Base-by-base conservation (phyloP, 495 filamentous ascomycete genomes). In the Amphirosellinia nigrospora region DNA sequence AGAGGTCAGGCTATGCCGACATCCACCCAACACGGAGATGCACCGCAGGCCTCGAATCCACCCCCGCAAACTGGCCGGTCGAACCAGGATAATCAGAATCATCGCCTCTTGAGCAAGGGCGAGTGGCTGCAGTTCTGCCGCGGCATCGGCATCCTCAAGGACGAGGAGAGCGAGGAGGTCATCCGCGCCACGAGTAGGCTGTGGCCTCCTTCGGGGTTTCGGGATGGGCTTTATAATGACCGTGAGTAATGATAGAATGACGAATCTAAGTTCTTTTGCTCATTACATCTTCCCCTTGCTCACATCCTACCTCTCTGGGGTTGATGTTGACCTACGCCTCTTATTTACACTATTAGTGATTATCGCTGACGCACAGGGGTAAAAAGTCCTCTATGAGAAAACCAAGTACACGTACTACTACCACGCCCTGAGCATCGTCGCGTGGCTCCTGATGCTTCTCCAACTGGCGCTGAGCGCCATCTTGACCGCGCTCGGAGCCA, bases 41-140 rank as follows among this genome's bases (percentile, higher is more conserved):
- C 36, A 21, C 58, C 36, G 9, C n/a, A n/a, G n/a, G 7, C 56
- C 7, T 21, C 36, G 10, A 28, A 41, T 11, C 58, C 34, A 53
- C 50, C 13, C 3, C 23, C 26, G 10, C 9, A 53, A 53, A n/a
- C 50, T 8, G 30, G 26, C 26, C 6, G 26, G 50, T 26, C 50
- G 4, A 21, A 21, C 7, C 30, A 58, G 6, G 55, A 36, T 16
- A 15, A 3, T 4, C 16, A 59, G 21, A 16, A 23, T 15, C 73
- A 82, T 46, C 80, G 82, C 48, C 81, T 82, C 53, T 70, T 84
- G 41, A 67, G 78, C 0, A 79, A 83, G 5, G 50, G 73, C 1
- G 83, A 84, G 58, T 85, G 83, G 82, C 77, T 80, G 23, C 79
- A 82, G 32, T 75, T 85, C 26, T 83, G 82, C 56, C 79, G 80